Base-by-base conservation (phyloP, 192 early-diverging fungal species). In the Jimgerdemannia lactiflua region DNA sequence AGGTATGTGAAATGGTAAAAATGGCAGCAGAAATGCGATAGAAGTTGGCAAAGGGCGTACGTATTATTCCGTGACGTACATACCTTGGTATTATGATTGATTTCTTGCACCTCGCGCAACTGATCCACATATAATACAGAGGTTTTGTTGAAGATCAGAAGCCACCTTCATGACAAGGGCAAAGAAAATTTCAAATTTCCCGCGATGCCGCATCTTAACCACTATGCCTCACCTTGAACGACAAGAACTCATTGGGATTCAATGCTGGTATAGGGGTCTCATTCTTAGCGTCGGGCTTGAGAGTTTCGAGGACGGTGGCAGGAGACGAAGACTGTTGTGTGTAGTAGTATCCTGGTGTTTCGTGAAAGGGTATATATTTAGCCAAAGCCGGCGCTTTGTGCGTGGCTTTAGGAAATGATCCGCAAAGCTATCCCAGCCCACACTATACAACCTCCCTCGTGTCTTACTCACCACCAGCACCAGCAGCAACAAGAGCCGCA, bases 11-110 rank as follows among this genome's bases (percentile, higher is more conserved):
- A 41, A 41, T 44, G 43, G 40, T 59, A 20, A 20, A 49, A 59
- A 39, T 3, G 64, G 20, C 20, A 3, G 18, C 64, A 14, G 4
- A 9, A 68, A n/a, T 59, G 2, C 0, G 6, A 14, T 59, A 59
- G 49, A 59, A 14, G 49, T 59, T 10, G n/a, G n/a, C 20, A 69
- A 66, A 11, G 17, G 7, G 39, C 3, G 44, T 7, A 42, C 41
- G 17, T 42, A 29, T n/a, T 17, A 76, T 72, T 73, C 74, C 64
- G 82, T 82, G 73, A 82, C 8, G 8, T 14, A 59, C 14, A 14
- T 59, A 59, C 49, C 49, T 59, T 83, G 42, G 92, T 92, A 77
- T 94, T 88, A 80, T 94, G 87, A 78, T 91, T 94, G 78, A 96
- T 86, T 6, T 85, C 85, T 66, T 87, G 71, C 11, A 79, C 71